Evolutionary conservation across 805 yeast genomes (phyloP), one percentile per base, ranked within the genome.

Genomic region (Wickerhamiella slavikovae): DNA sequence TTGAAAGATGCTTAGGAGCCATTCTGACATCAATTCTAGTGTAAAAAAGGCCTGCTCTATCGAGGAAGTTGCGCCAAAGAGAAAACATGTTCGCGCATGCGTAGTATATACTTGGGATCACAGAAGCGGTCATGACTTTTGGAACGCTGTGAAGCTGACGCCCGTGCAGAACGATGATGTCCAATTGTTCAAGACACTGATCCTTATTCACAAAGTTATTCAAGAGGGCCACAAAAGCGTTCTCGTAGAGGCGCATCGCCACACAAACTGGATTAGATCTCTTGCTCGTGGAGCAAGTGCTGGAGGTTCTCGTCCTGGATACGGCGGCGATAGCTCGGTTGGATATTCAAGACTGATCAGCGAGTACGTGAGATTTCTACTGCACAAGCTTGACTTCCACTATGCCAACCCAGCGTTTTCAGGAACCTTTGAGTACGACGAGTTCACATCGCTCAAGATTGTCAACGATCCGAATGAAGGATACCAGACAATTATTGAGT

Each of bases 91-190:
- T 4, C 62, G 98, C 44, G 80, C 92, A 2, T 80, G 94, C 57
- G 83, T 83, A 35, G 93, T 85, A 22, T 83, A 74, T 52, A 80
- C 95, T 1, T 85, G 95, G 94, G 98, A 89, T 51, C 85, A 79
- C 44, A 74, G 76, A 47, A 69, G 79, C 23, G 70, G 91, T 3
- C 62, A 68, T 34, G 78, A 77, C 7, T 77, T 83, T 43, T 85
- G 94, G 85, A 70, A 76, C 42, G 70, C 73, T 2, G 57, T 85
- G 37, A 79, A 77, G 50, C 52, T 74, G 30, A 69, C 71, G 37
- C 93, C 95, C 1, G 56, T 83, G 34, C 82, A 73, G 38, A 63
- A 66, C 33, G 85, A 78, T 43, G 92, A 80, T 39, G 64, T 83
- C 12, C 92, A 77, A 51, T 52, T 77, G 36, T 83, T 82, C 57